Evolutionary conservation across 495 filamentous ascomycete genomes (phyloP).

Genomic region (Xylaria curta): DNA sequence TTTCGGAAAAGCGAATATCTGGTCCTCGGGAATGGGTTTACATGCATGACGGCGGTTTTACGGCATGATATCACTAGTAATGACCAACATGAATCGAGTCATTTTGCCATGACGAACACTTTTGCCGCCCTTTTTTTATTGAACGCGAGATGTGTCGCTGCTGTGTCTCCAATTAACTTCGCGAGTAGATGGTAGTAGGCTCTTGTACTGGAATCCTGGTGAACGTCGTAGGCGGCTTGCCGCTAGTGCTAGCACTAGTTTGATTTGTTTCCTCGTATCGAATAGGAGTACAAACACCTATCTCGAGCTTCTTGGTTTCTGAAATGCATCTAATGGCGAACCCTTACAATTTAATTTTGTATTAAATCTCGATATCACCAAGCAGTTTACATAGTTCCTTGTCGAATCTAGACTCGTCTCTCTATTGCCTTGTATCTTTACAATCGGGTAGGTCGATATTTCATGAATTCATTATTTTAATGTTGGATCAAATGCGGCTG

Average conservation of each 20-base stretch:
- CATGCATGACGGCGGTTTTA: slow-evolving; percentile 40
- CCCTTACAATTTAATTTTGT: neutral
- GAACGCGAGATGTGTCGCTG: neutral
- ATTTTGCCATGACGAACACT: slow-evolving; percentile 33
- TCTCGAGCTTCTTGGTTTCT: neutral
- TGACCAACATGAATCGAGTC: slow-evolving; percentile 43
- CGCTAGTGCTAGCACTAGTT: neutral
- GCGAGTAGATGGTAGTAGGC: neutral
- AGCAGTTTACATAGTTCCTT: neutral
- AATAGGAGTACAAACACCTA: neutral
- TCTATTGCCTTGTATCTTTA: neutral
- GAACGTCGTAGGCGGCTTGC: neutral
- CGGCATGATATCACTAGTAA: slow-evolving; percentile 42
- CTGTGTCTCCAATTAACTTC: neutral
- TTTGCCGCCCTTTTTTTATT: neutral
- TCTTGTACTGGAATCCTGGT: neutral
- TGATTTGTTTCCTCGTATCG: too few species aligned
- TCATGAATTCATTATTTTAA: neutral
- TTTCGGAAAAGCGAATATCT: slow-evolving; percentile 35
- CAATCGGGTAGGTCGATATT: neutral
- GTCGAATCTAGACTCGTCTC: neutral
- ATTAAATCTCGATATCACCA: neutral
- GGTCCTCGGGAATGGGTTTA: slow-evolving; percentile 42
- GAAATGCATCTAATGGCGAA: neutral
- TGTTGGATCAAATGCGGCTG: neutral